Percentiles rank a stretch among this genome's conserved stretches.
Evolutionary conservation across 2,329 filamentous ascomycete genomes (phyloP).

Genomic region (Calonectria multiphialidica): DNA sequence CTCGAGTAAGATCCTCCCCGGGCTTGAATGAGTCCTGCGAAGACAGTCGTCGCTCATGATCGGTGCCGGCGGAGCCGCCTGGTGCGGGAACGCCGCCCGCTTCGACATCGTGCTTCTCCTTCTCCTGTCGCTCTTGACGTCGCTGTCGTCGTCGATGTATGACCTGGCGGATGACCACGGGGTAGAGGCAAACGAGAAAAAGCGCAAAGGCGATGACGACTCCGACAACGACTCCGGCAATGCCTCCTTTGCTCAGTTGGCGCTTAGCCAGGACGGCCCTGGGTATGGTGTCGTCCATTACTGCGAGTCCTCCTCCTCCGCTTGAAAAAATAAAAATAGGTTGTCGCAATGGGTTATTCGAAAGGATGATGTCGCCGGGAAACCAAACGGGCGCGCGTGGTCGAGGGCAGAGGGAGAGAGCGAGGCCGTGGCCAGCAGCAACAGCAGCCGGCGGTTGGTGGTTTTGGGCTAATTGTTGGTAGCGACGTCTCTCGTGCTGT

Average conservation of each 20-base stretch:
- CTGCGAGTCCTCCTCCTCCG: slow-evolving; percentile 38
- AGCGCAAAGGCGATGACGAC: slow-evolving; percentile 48
- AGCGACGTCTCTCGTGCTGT: slow-evolving; percentile 28
- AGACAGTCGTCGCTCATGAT: slow-evolving; percentile 47
- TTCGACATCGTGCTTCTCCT: slow-evolving; percentile 41
- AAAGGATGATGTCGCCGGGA: slow-evolving; percentile 26
- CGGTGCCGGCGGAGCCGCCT: slow-evolving; percentile 26
- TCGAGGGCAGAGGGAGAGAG: background rate
- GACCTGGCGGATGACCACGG: slow-evolving; percentile 50
- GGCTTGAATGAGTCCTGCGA: slow-evolving; percentile 53
- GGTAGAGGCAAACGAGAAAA: slow-evolving; percentile 54
- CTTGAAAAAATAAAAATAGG: slow-evolving; percentile 7
- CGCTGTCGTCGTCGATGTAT: slow-evolving; percentile 42
- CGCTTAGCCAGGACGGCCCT: slow-evolving; percentile 41
- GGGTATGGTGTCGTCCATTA: slow-evolving; percentile 34
- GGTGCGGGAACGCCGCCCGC: slow-evolving; percentile 38
- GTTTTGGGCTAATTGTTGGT: slow-evolving; percentile 27
- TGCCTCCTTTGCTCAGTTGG: slow-evolving; percentile 48
- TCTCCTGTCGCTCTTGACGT: slow-evolving; percentile 38
- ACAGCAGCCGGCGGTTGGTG: slow-evolving; percentile 34
- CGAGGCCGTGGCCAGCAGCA: slow-evolving; percentile 34
- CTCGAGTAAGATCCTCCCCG: slow-evolving; percentile 44
- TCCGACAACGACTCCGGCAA: slow-evolving; percentile 54
- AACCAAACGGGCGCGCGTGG: slow-evolving; percentile 15
- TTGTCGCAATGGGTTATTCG: slow-evolving; percentile 37